These are phyloP conservation scores for Bacidia gigantensis DNA, from an alignment of 495 filamentous ascomycete species.

Conservation along the genomic window DNA sequence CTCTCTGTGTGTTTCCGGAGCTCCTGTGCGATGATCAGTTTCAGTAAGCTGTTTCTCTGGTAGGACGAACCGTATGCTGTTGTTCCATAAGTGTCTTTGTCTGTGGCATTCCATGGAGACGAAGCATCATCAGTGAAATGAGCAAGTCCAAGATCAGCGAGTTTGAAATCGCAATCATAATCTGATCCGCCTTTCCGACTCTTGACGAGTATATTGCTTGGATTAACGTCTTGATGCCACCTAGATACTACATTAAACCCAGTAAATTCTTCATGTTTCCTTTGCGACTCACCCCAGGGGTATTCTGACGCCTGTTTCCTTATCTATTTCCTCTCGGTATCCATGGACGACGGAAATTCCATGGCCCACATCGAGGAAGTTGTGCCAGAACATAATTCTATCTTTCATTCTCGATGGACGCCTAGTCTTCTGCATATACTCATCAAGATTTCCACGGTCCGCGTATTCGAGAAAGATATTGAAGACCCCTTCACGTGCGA, in stretches of 20 bases:
- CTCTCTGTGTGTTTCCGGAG: slow-evolving; percentile 24
- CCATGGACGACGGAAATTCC: not conserved
- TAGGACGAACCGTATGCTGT: slow-evolving; percentile 21
- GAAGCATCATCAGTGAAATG: slow-evolving; percentile 17
- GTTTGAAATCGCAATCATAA: slow-evolving; percentile 27
- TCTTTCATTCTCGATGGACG: slow-evolving; percentile 21
- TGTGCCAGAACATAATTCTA: slow-evolving; percentile 26
- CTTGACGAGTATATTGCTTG: slow-evolving; percentile 27
- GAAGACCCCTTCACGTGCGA: slow-evolving; percentile 23
- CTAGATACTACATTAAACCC: no score
- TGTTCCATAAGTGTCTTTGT: slow-evolving; percentile 20
- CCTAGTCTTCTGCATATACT: slow-evolving; percentile 21
- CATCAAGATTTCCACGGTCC: slow-evolving; percentile 25
- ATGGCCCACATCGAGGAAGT: slow-evolving; percentile 16
- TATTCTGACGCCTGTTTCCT: not conserved
- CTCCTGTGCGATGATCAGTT: slow-evolving; percentile 17
- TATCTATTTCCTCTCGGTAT: no score
- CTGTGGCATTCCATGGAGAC: slow-evolving; percentile 13
- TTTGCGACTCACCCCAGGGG: no score
- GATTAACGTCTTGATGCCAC: slow-evolving; percentile 31
- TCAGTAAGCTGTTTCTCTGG: not conserved
- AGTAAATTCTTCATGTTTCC: no score
- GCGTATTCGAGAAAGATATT: slow-evolving; percentile 32
- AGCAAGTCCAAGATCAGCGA: slow-evolving; percentile 28
- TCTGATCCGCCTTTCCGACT: slow-evolving; percentile 13